Evolutionary conservation across 345 rosid genomes (phyloP).

Genomic region (Aurinia saxatilis): DNA sequence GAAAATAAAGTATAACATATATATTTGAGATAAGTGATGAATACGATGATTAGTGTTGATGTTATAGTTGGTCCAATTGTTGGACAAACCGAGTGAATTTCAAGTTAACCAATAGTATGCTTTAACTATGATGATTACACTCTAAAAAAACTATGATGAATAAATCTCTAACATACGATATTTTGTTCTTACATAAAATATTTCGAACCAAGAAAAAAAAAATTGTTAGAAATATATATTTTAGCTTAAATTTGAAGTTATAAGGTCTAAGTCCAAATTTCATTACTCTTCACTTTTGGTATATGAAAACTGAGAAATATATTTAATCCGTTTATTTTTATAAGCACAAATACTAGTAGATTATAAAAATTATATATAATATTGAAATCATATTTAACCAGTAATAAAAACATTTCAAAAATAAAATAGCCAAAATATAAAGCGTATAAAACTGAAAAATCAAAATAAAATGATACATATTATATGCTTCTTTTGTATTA

Average conservation of each 20-base stretch:
- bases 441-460: too few species aligned
- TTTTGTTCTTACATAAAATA: not conserved
- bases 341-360: too few species aligned
- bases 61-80: slow-evolving; percentile 16
- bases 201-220: not conserved
- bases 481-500: too few species aligned
- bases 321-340: not conserved
- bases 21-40: slow-evolving; percentile 1
- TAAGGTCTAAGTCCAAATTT: not conserved
- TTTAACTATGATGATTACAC: not conserved
- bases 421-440: too few species aligned
- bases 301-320: not conserved
- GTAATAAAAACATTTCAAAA: too few species aligned
- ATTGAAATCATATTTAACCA: too few species aligned
- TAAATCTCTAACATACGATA: too few species aligned
- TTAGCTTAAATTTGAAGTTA: not conserved
- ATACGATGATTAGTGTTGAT: slow-evolving; percentile 13
- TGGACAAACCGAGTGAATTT: slow-evolving; percentile 25
- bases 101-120: slow-evolving; percentile 20
- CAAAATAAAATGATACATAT: too few species aligned
- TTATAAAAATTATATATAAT: too few species aligned
- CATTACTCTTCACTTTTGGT: not conserved
- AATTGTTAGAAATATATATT: not conserved
- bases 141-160: not conserved
- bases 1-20: not conserved